Evolutionary conservation across 345 rosid genomes (phyloP).

Genomic region (Toxicodendron radicans): DNA sequence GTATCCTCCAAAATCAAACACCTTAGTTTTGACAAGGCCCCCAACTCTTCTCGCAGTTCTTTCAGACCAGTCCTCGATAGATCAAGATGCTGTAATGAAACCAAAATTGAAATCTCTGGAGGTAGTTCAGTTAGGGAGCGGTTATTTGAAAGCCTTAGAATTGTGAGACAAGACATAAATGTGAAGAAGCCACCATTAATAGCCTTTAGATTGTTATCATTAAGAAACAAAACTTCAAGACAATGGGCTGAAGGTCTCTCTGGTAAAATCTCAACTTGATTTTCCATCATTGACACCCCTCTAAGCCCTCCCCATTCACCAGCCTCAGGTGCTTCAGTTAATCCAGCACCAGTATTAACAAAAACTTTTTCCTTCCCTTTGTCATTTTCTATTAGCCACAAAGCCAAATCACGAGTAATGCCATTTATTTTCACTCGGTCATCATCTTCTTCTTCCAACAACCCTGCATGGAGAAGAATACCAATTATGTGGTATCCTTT

Average conservation of each 20-base stretch:
- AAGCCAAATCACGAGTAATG: slow-evolving; percentile 39
- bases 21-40: slow-evolving; percentile 6
- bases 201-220: background rate
- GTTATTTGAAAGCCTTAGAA: slow-evolving; percentile 34
- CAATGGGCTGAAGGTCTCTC: slow-evolving; percentile 13
- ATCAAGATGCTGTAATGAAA: slow-evolving; percentile 25
- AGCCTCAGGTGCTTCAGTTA: background rate
- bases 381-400: slow-evolving; percentile 33
- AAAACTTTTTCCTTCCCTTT: slow-evolving; percentile 14
- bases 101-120: slow-evolving; percentile 15
- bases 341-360: no score
- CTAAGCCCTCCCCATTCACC: slow-evolving; percentile 19
- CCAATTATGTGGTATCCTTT: slow-evolving; percentile 18
- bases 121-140: slow-evolving; percentile 21
- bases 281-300: slow-evolving; percentile 30
- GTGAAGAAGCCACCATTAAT: slow-evolving; percentile 21
- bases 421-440: slow-evolving; percentile 39
- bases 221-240: slow-evolving; percentile 33
- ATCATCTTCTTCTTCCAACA: slow-evolving; percentile 24
- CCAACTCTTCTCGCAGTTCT: slow-evolving; percentile 21
- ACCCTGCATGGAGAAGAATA: slow-evolving; percentile 21
- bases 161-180: slow-evolving; percentile 22
- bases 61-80: slow-evolving; percentile 20
- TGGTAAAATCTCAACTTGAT: slow-evolving; percentile 19
- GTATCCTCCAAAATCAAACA: slow-evolving; percentile 18